Percentiles rank a stretch among this genome's conserved stretches.
Evolutionary conservation across 345 rosid species (phyloP).

Genomic region (Hypericum androsaemum): DNA sequence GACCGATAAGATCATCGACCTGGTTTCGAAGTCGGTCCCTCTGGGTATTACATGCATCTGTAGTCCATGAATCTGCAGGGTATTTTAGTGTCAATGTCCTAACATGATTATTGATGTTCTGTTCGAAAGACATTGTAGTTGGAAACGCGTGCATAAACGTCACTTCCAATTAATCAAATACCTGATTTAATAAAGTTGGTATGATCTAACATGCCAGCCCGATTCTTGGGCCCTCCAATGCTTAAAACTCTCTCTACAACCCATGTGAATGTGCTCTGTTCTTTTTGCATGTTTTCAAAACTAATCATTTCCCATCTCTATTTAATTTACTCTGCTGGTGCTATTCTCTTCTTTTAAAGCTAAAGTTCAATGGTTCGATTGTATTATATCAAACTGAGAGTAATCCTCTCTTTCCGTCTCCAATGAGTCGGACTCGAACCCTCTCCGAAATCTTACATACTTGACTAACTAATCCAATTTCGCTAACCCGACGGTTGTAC

Average conservation of each 20-base stretch:
- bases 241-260: slow-evolving; percentile 13
- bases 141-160: slow-evolving; percentile 1
- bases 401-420: no score
- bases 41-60: background rate
- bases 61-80: slow-evolving; percentile 17
- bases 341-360: no score
- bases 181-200: slow-evolving; percentile 8
- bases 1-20: background rate
- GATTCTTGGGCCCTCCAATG: slow-evolving; percentile 7
- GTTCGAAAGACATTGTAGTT: slow-evolving; percentile 16
- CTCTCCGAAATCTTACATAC: no score
- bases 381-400: no score
- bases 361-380: no score
- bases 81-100: slow-evolving; percentile 21
- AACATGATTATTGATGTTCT: slow-evolving; percentile 16
- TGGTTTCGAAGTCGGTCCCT: slow-evolving; percentile 16
- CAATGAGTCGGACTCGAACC: no score
- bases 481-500: no score
- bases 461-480: no score
- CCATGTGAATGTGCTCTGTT: slow-evolving; percentile 25
- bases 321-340: no score
- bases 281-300: background rate
- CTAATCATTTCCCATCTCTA: no score
- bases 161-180: slow-evolving; percentile 1
- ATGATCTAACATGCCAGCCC: slow-evolving; percentile 12